Base-by-base conservation (phyloP, 2,329 filamentous ascomycete genomes). In the Aspergillus aculeatinus region DNA sequence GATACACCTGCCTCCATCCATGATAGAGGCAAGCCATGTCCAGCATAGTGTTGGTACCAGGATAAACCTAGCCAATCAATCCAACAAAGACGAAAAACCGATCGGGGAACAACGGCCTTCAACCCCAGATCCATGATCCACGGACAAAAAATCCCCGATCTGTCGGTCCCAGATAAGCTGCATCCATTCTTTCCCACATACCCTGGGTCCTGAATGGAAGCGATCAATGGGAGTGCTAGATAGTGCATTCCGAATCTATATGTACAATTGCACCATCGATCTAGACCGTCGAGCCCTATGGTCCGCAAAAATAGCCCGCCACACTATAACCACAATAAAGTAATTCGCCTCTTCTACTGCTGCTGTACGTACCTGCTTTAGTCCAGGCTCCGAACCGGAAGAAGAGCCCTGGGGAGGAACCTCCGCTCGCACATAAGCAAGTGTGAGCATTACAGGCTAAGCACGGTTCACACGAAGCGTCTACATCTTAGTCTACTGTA, bases 381-480 rank as follows among this genome's bases (percentile, higher is more conserved):
- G 39, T 35, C 33, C 33, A 35, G 39, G 39, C n/a, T 29, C 27
- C 14, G 19, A 12, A 35, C 2, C 4, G 12, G 33, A 35, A 12
- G 27, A 35, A 12, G 27, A 29, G 16, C 14, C 14, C 33, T 12
- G 11, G 10, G 39, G 39, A 10, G 5, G 39, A 19, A 16, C 19
- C 6, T 2, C 39, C 39, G 16, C 39, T 44, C 39, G 39, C 14
- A n/a, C 33, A 35, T 12, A 10, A 52, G 16, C 21, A 23, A 39
- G 16, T 35, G 16, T 21, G 16, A 52, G 49, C n/a, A 21, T 14
- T 57, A 29, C 29, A 27, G 27, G 35, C 7, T 25, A 52, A 21
- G n/a, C 35, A 58, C 56, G 25, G 16, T 29, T 48, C 39, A 48
- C 39, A n/a, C 3, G 49, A 48, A 14, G 29, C 55, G 51, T 58